phyloP scores from a whole-genome alignment of 176 grass and related monocot genomes.

The Cymbopogon citratus region DNA sequence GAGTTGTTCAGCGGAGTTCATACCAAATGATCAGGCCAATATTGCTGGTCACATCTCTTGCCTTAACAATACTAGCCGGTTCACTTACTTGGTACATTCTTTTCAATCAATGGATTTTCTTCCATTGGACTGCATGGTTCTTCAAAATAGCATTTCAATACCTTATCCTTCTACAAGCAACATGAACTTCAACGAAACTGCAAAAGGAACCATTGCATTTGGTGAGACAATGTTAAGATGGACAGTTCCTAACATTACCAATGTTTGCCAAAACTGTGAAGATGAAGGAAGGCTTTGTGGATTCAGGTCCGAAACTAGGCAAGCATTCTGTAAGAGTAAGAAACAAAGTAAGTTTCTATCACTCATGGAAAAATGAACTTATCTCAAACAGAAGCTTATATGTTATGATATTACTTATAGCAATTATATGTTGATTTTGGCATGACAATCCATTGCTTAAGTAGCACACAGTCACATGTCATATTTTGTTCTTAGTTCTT shows the following conservation, averaged over 20 bases:
- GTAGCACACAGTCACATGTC: not conserved
- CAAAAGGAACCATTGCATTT: not conserved
- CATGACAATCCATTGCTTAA: not conserved
- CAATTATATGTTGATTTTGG: not conserved
- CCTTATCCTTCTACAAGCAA: not conserved
- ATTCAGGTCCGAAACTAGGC: constrained; percentile 1
- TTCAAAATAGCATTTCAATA: not conserved
- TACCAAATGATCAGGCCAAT: not conserved
- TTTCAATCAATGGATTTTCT: not conserved
- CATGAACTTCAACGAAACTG: not conserved
- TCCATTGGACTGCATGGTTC: constrained; percentile 17
- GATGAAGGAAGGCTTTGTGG: not conserved
- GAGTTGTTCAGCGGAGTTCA: constrained; percentile 25
- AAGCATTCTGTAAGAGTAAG: constrained; percentile 36
- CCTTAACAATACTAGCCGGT: constrained; percentile 16
- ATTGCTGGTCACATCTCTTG: constrained; percentile 35
- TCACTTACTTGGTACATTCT: constrained; percentile 18
- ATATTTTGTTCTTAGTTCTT: not conserved
- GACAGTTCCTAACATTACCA: constrained; percentile 3
- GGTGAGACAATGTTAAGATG: constrained; percentile 10
- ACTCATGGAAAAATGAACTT: too few species aligned
- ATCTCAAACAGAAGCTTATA: not conserved
- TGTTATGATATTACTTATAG: not conserved
- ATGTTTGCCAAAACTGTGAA: constrained; percentile 18
- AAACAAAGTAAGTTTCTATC: too few species aligned